phyloP scores from a whole-genome alignment of 805 yeast species.

The Blastobotrys parvus region DNA sequence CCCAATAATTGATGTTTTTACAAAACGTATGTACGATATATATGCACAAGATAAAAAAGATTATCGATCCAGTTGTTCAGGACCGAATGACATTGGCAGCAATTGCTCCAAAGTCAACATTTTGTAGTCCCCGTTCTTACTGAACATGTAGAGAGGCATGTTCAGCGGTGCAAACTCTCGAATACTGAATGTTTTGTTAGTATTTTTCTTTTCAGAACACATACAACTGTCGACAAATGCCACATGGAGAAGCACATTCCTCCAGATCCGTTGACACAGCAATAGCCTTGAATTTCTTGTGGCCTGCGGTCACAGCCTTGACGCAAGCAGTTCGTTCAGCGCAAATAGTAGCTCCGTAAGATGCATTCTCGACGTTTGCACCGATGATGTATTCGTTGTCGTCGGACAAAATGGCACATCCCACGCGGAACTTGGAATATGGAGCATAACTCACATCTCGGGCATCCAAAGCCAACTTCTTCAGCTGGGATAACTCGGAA shows the following conservation, averaged over 20 bases:
- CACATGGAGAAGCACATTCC: slow-evolving; percentile 74
- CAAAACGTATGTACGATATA: no score
- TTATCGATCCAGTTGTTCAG: slow-evolving; percentile 42
- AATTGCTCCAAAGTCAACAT: slow-evolving; percentile 50
- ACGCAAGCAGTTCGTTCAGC: slow-evolving; percentile 67
- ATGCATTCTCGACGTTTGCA: slow-evolving; percentile 90
- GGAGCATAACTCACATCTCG: slow-evolving; percentile 51
- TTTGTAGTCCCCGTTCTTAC: slow-evolving; percentile 29
- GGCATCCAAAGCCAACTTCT: neutral
- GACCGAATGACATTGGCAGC: slow-evolving; percentile 82
- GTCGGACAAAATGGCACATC: slow-evolving; percentile 58
- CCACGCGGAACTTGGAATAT: slow-evolving; percentile 75
- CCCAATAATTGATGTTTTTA: no score
- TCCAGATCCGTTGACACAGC: slow-evolving; percentile 59
- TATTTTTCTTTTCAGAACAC: slow-evolving; percentile 7
- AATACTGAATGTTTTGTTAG: slow-evolving; percentile 28
- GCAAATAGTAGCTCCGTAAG: slow-evolving; percentile 70
- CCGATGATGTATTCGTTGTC: slow-evolving; percentile 50
- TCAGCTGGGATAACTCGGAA: neutral
- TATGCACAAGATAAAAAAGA: no score
- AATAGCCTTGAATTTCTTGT: slow-evolving; percentile 42
- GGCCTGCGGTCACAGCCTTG: slow-evolving; percentile 39
- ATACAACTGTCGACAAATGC: slow-evolving; percentile 78
- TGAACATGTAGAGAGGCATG: slow-evolving; percentile 63
- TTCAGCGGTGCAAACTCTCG: slow-evolving; percentile 60